A percentile compares a stretch with the other conserved stretches of the same genome.
Evolutionary conservation across 1,284 basidiomycete species (phyloP).

Genomic region (Ceratobasidium sp.): DNA sequence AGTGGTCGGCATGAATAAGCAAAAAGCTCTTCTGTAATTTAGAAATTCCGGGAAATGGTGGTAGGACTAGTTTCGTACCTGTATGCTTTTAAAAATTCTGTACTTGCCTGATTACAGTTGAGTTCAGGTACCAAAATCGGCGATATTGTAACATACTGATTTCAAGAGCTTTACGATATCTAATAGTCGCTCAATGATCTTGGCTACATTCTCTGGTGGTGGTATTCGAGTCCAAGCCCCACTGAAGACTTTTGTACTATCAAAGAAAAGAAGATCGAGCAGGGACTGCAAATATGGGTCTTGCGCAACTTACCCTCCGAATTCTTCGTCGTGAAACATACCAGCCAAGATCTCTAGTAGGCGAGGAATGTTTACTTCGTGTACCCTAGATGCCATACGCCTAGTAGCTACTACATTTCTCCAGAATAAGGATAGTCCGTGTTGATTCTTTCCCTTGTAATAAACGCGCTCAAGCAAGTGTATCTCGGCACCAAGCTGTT

Average conservation of each 20-base stretch:
- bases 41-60: neutral
- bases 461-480: slow-evolving; percentile 69
- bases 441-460: slow-evolving; percentile 83
- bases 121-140: neutral
- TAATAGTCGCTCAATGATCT: slow-evolving; percentile 38
- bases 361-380: slow-evolving; percentile 54
- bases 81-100: slow-evolving; percentile 36
- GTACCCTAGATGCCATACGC: slow-evolving; percentile 61
- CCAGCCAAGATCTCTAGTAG: slow-evolving; percentile 59
- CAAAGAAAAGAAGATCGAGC: slow-evolving; percentile 6
- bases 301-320: slow-evolving; percentile 54
- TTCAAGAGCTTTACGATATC: slow-evolving; percentile 40
- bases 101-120: slow-evolving; percentile 15
- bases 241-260: slow-evolving; percentile 43
- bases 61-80: slow-evolving; percentile 14
- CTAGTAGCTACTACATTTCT: slow-evolving; percentile 66
- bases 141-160: slow-evolving; percentile 38
- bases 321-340: slow-evolving; percentile 62
- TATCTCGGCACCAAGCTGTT: slow-evolving; percentile 61
- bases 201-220: slow-evolving; percentile 39
- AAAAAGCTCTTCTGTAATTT: slow-evolving; percentile 59
- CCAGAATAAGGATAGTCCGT: slow-evolving; percentile 75
- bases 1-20: slow-evolving; percentile 68
- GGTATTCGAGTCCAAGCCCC: slow-evolving; percentile 45
- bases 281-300: neutral